Conservation (phyloP, 306 rosid species). For the Inga laurina region DNA sequence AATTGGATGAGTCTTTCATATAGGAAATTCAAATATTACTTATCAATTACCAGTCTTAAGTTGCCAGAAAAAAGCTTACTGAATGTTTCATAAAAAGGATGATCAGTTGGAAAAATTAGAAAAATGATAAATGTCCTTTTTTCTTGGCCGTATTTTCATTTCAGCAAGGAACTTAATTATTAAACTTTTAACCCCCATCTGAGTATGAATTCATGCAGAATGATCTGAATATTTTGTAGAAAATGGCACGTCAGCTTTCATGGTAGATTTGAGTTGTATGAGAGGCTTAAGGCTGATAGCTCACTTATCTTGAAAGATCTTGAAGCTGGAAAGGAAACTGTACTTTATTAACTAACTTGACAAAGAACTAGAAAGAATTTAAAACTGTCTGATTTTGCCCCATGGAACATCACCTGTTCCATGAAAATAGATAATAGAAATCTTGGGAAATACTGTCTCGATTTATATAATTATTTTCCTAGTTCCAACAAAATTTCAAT, state of each 20-base stretch:
- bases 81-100: not conserved
- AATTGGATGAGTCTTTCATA: constrained; percentile 10
- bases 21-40: not conserved
- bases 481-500: not conserved
- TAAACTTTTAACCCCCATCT: not conserved
- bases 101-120: not conserved
- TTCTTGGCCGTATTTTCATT: not conserved
- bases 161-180: not conserved
- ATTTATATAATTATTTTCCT: not conserved
- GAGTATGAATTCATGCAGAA: not conserved
- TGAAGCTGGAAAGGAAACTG: constrained; percentile 18
- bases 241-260: not conserved
- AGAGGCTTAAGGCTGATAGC: not conserved
- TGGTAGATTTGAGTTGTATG: not conserved
- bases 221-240: not conserved
- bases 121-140: not conserved
- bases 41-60: not conserved
- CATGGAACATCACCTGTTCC: not conserved
- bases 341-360: constrained; percentile 1
- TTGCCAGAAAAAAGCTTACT: not conserved
- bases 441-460: not conserved
- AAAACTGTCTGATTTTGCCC: not conserved
- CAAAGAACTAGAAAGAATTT: not conserved
- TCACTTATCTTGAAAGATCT: constrained; percentile 11
- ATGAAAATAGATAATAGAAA: not conserved